phyloP scores from a whole-genome alignment of 192 early-diverging fungal species.

The Thoreauomyces humboldtii region DNA sequence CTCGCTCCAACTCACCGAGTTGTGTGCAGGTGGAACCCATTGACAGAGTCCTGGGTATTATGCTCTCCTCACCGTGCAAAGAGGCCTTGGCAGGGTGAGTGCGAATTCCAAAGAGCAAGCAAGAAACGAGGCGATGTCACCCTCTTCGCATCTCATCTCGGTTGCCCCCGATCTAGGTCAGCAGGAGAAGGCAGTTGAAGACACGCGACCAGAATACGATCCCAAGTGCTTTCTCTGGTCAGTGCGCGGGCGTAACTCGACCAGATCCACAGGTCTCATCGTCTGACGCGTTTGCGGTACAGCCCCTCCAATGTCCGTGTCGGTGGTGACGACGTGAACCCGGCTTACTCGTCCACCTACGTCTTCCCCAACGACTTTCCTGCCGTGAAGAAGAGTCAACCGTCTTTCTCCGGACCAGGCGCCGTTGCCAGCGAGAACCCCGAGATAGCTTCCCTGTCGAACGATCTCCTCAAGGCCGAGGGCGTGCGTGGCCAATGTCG shows the following conservation, averaged over 20 bases:
- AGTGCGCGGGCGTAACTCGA: background rate
- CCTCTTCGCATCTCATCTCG: conserved; percentile 8
- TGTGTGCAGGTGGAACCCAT: conserved; percentile 87
- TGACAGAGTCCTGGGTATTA: conserved; percentile 91
- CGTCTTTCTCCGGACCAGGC: conserved; percentile 32
- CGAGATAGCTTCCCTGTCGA: background rate
- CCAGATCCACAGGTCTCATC: background rate
- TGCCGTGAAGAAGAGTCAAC: conserved; percentile 70
- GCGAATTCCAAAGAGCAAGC: too few relatives aligned
- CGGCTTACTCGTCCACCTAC: conserved; percentile 74
- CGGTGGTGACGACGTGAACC: conserved; percentile 66
- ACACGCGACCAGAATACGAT: conserved; percentile 63
- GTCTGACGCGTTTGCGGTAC: conserved; percentile 21
- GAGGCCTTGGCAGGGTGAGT: conserved; percentile 86
- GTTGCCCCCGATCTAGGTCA: conserved; percentile 47
- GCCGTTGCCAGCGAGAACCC: conserved; percentile 5
- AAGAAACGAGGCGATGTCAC: background rate
- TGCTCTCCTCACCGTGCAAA: conserved; percentile 94
- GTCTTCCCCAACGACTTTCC: conserved; percentile 94
- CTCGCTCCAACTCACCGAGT: too few relatives aligned
- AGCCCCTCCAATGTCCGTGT: conserved; percentile 87
- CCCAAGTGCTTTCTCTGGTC: conserved; percentile 72
- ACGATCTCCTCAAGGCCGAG: conserved; percentile 32
- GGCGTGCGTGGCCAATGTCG: conserved; percentile 71
- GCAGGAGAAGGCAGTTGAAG: conserved; percentile 48